Evolutionary conservation across 2,329 filamentous ascomycete genomes (phyloP).

Genomic region (Emericellopsis cladophorae): DNA sequence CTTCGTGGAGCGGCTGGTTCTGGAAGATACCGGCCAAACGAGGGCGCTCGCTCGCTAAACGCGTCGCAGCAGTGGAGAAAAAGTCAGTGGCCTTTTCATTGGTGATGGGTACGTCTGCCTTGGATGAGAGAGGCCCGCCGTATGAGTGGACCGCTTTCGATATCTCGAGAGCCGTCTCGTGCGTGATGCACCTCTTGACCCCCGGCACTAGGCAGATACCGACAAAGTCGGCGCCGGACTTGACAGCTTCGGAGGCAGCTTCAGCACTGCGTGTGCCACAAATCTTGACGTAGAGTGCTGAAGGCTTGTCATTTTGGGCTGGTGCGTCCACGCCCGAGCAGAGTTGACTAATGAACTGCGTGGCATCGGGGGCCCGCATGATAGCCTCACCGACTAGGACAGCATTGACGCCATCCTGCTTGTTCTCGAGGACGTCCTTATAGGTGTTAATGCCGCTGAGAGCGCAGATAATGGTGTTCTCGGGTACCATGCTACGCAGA

Average conservation of each 20-base stretch:
- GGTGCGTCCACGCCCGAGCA: slow-evolving; percentile 45
- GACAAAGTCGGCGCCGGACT: slow-evolving; percentile 81
- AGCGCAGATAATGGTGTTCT: slow-evolving; percentile 80
- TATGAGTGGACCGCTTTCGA: slow-evolving; percentile 65
- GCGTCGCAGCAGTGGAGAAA: slow-evolving; percentile 45
- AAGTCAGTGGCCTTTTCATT: slow-evolving; percentile 45
- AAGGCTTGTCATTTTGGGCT: slow-evolving; percentile 18
- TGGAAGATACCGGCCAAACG: slow-evolving; percentile 89
- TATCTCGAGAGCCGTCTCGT: slow-evolving; percentile 69
- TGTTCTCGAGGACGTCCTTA: slow-evolving; percentile 78
- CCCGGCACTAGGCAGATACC: slow-evolving; percentile 85
- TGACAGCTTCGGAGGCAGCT: slow-evolving; percentile 66
- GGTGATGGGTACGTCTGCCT: slow-evolving; percentile 12
- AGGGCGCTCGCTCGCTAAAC: slow-evolving; percentile 45
- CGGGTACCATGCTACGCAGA: slow-evolving; percentile 73
- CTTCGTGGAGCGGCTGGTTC: slow-evolving; percentile 73
- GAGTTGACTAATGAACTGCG: slow-evolving; percentile 71
- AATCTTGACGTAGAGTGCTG: slow-evolving; percentile 71
- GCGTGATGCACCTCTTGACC: slow-evolving; percentile 65
- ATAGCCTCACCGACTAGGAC: slow-evolving; percentile 91
- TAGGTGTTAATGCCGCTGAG: slow-evolving; percentile 87
- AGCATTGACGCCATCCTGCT: slow-evolving; percentile 80
- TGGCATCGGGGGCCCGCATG: slow-evolving; percentile 79
- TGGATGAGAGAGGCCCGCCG: slow-evolving; percentile 30
- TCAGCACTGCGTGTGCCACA: slow-evolving; percentile 81